Percentiles rank a stretch among this genome's conserved stretches.
Evolutionary conservation across 2,329 filamentous ascomycete genomes (phyloP).

Genomic region (Chaetothyriales sp.): DNA sequence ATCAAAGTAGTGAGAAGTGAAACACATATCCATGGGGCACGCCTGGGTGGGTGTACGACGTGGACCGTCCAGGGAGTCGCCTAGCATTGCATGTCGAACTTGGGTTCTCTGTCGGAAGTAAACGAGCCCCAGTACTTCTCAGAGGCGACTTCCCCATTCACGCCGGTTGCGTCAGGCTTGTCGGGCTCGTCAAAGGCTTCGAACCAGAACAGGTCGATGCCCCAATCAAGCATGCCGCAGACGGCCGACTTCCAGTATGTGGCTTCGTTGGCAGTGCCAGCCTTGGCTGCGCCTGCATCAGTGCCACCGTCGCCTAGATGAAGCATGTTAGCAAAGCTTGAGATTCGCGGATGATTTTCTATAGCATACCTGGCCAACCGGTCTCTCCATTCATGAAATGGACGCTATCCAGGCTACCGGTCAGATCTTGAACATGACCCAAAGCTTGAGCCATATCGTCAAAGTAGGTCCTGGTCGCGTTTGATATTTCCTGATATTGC

Average conservation of each 20-base stretch:
- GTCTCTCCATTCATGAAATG: constrained; percentile 55
- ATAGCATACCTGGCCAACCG: constrained; percentile 24
- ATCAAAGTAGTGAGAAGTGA: not conserved
- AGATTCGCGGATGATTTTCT: not conserved
- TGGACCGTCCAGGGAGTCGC: not conserved
- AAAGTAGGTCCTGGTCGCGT: constrained; percentile 50
- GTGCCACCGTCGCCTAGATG: constrained; percentile 36
- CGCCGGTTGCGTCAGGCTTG: constrained; percentile 52
- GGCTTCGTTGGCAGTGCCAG: constrained; percentile 45
- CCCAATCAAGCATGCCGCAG: constrained; percentile 52
- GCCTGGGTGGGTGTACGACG: not conserved
- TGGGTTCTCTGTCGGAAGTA: constrained; percentile 40
- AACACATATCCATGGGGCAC: not conserved
- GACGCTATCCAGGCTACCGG: constrained; percentile 40
- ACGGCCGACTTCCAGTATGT: constrained; percentile 49
- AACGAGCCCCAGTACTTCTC: constrained; percentile 60
- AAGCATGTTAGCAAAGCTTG: constrained; percentile 11
- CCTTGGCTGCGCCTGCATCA: constrained; percentile 48
- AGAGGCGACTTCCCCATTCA: constrained; percentile 47
- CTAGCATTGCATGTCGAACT: constrained; percentile 14
- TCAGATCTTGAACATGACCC: constrained; percentile 46
- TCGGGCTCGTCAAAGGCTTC: constrained; percentile 58
- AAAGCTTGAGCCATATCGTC: constrained; percentile 54
- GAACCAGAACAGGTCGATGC: constrained; percentile 58
- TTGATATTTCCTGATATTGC: constrained; percentile 48